These are phyloP conservation scores for Eimeria praecox DNA, from an alignment of 169 alveolate genomes.

Conservation along the genomic window DNA sequence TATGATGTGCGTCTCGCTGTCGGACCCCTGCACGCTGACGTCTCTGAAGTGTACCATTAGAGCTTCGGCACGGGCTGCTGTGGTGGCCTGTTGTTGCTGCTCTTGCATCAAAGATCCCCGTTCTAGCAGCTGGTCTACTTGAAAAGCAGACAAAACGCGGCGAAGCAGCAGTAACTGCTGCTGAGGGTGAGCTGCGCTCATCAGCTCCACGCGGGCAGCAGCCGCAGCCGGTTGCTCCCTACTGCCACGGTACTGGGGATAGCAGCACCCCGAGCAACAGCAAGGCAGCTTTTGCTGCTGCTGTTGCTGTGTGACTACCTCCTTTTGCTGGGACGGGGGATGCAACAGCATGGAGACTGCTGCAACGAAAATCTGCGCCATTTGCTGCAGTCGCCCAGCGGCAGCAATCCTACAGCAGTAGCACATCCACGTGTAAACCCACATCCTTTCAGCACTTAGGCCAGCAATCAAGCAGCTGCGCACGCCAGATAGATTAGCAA, in stretches of 20 bases:
- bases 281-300: conserved; percentile 63
- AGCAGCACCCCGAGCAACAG: conserved; percentile 70
- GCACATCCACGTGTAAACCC: conserved; percentile 18
- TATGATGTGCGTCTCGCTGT: background rate
- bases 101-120: conserved; percentile 36
- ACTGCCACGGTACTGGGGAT: background rate
- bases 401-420: conserved; percentile 58
- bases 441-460: background rate
- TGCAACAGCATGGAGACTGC: conserved; percentile 56
- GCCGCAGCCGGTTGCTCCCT: conserved; percentile 5
- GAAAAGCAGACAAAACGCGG: conserved; percentile 72
- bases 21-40: background rate
- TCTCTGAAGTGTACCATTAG: conserved; percentile 15
- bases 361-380: conserved; percentile 61
- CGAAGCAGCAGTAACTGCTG: conserved; percentile 81
- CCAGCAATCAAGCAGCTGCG: background rate
- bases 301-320: conserved; percentile 1
- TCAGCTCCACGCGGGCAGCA: conserved; percentile 53
- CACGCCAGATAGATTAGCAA: background rate
- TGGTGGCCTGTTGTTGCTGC: background rate
- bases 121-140: conserved; percentile 76
- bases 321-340: background rate
- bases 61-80: conserved; percentile 14
- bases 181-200: conserved; percentile 78
- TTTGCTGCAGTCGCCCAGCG: conserved; percentile 57